A percentile compares a stretch with the other conserved stretches of the same genome.
Conservation (phyloP, 306 rosid species). For the Glycyrrhiza uralensis region DNA sequence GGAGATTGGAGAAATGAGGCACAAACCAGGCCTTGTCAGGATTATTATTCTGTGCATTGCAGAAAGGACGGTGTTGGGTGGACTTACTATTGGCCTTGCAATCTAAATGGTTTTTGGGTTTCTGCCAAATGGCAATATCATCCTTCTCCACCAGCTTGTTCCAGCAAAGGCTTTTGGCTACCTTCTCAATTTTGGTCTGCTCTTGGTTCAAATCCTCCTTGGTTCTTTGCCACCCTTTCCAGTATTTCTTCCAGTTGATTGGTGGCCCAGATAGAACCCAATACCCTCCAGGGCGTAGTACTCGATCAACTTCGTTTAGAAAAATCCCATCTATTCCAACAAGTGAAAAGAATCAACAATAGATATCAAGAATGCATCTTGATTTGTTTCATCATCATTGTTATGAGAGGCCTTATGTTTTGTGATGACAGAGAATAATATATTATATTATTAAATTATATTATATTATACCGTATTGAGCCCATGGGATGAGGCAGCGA, state of each 20-base stretch:
- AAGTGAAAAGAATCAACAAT: background rate
- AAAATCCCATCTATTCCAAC: slow-evolving; percentile 50
- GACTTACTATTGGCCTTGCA: slow-evolving; percentile 48
- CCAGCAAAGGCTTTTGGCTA: slow-evolving; percentile 80
- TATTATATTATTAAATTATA: background rate
- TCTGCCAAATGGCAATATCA: slow-evolving; percentile 84
- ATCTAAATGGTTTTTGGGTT: slow-evolving; percentile 60
- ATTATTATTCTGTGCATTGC: slow-evolving; percentile 42
- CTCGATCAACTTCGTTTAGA: slow-evolving; percentile 68
- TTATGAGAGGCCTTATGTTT: too few species aligned
- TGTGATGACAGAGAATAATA: background rate
- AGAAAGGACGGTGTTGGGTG: slow-evolving; percentile 38
- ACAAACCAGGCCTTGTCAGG: slow-evolving; percentile 73
- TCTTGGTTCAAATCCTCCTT: slow-evolving; percentile 55
- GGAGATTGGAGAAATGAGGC: background rate
- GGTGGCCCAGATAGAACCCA: slow-evolving; percentile 92
- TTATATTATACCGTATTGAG: slow-evolving; percentile 37
- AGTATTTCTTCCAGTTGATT: slow-evolving; percentile 54
- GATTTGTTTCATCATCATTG: too few species aligned
- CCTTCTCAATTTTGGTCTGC: slow-evolving; percentile 54
- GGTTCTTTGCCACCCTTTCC: slow-evolving; percentile 74
- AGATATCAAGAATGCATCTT: background rate
- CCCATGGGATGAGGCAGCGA: slow-evolving; percentile 88
- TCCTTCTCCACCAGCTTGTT: slow-evolving; percentile 56
- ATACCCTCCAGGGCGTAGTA: slow-evolving; percentile 78